Conservation (phyloP, 2,329 filamentous ascomycete genomes). For the Tolypocladium ovalisporum region DNA sequence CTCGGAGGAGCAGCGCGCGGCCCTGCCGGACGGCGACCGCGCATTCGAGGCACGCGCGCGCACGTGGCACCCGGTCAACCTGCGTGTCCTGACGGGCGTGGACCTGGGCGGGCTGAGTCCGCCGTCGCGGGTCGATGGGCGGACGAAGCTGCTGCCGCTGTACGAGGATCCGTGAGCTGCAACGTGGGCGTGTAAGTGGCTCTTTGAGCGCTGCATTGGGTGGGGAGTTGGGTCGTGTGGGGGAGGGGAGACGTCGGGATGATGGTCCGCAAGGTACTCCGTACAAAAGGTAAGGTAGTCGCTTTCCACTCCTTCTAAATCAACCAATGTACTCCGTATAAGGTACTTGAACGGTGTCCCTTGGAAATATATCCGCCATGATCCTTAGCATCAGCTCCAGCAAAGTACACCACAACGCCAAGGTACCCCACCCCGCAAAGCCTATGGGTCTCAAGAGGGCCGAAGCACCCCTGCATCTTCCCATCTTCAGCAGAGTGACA, state of each 20-base stretch:
- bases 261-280: no score
- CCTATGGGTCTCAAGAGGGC: no score
- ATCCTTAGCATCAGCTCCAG: no score
- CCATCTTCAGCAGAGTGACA: no score
- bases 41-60: slow-evolving; percentile 7
- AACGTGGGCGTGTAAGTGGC: neutral
- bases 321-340: no score
- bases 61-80: slow-evolving; percentile 21
- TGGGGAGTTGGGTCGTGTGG: neutral
- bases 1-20: slow-evolving; percentile 23
- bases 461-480: no score
- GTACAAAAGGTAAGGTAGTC: no score
- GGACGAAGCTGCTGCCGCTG: slow-evolving; percentile 11
- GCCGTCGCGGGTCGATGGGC: slow-evolving; percentile 13
- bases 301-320: neutral
- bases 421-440: no score
- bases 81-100: slow-evolving; percentile 26
- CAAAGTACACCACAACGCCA: no score
- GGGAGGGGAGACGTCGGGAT: neutral
- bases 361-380: no score
- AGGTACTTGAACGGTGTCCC: no score
- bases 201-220: neutral
- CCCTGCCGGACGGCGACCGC: slow-evolving; percentile 15
- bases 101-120: slow-evolving; percentile 18
- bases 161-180: slow-evolving; percentile 32